A percentile compares a stretch with the other conserved stretches of the same genome.
Evolutionary conservation across 139 green algal species (phyloP).

Genomic region (Coelastrella sp.): DNA sequence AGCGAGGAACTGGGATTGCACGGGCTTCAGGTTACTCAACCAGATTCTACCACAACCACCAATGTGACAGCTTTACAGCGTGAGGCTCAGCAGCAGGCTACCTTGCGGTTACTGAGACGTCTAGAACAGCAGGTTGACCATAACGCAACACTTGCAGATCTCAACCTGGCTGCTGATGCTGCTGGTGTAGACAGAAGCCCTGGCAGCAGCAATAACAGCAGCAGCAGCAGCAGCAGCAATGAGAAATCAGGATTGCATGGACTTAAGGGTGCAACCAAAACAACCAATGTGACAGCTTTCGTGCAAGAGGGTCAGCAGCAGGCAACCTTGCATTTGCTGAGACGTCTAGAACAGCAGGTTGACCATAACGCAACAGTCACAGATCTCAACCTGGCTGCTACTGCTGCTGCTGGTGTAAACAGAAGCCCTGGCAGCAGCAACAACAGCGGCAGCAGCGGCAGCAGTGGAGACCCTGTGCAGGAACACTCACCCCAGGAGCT

Average conservation of each 20-base stretch:
- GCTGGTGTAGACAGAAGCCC: not conserved
- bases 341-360: not conserved
- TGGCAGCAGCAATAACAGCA: not conserved
- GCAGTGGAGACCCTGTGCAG: not conserved
- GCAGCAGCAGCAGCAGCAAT: constrained; percentile 11
- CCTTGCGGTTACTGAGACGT: not conserved
- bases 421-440: not conserved
- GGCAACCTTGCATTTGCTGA: not conserved
- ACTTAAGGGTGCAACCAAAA: too few relatives aligned
- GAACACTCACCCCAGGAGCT: not conserved
- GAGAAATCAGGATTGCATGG: not conserved
- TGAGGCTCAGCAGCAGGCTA: too few relatives aligned
- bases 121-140: not conserved
- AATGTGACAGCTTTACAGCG: too few relatives aligned
- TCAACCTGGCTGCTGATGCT: too few relatives aligned
- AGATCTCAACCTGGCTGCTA: too few relatives aligned
- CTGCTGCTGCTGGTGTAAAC: not conserved
- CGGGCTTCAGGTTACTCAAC: too few relatives aligned
- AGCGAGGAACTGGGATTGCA: too few relatives aligned
- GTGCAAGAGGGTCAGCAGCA: too few relatives aligned
- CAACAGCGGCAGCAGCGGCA: constrained; percentile 20
- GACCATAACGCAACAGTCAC: not conserved
- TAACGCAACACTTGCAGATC: too few relatives aligned
- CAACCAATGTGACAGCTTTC: too few relatives aligned
- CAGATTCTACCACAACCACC: too few relatives aligned